Percentiles rank a stretch among this genome's conserved stretches.
Evolutionary conservation across 805 yeast species (phyloP).

Genomic region (Metschnikowia reukaufii): DNA sequence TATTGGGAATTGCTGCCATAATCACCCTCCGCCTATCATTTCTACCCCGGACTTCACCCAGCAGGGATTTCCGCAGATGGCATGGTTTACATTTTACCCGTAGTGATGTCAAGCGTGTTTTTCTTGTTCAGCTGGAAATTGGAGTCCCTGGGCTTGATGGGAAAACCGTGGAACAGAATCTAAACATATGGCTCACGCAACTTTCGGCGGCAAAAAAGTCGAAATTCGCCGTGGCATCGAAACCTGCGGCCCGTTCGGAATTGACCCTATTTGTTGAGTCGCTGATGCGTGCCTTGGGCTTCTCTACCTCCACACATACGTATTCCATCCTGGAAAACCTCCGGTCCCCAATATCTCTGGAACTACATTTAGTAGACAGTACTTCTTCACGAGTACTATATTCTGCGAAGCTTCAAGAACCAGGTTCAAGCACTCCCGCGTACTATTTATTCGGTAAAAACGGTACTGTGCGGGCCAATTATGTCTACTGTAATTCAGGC

Average conservation of each 20-base stretch:
- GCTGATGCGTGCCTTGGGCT: constrained; percentile 30
- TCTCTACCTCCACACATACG: constrained; percentile 20
- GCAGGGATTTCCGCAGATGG: constrained; percentile 75
- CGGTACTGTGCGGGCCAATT: constrained; percentile 27
- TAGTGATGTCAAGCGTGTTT: constrained; percentile 67
- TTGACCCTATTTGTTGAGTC: constrained; percentile 26
- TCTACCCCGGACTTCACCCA: constrained; percentile 79
- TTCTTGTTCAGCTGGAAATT: constrained; percentile 34
- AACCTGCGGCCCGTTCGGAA: constrained; percentile 24
- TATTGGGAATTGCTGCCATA: constrained; percentile 51
- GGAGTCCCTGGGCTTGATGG: constrained; percentile 17
- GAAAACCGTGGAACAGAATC: constrained; percentile 26
- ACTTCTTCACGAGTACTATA: constrained; percentile 25
- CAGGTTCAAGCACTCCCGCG: constrained; percentile 30
- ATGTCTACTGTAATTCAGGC: constrained; percentile 35
- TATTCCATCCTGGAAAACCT: constrained; percentile 15
- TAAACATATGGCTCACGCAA: constrained; percentile 29
- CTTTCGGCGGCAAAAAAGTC: constrained; percentile 27
- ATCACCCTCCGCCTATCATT: constrained; percentile 65
- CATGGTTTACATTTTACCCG: constrained; percentile 65
- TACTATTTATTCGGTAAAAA: constrained; percentile 27
- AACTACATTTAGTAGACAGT: constrained; percentile 25
- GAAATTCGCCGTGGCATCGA: constrained; percentile 23
- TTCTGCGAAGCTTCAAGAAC: constrained; percentile 27
- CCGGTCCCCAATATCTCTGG: constrained; percentile 28